phyloP scores from a whole-genome alignment of 2,329 filamentous ascomycete genomes.

The Curvularia lunata region DNA sequence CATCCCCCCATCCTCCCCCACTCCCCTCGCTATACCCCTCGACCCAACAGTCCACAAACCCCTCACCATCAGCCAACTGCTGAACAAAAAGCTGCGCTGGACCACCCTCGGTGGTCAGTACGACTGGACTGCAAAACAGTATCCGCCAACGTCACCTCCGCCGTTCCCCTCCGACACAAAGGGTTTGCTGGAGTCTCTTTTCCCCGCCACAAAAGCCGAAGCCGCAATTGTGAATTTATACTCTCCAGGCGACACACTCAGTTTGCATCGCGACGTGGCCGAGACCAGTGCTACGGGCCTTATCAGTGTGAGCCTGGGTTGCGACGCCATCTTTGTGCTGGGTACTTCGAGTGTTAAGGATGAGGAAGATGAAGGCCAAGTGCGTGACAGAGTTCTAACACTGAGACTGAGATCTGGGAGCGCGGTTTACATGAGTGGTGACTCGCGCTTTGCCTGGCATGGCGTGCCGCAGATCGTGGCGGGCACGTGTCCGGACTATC shows the following conservation, averaged over 20 bases:
- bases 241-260: slow-evolving; percentile 86
- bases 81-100: slow-evolving; percentile 87
- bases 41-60: slow-evolving; percentile 77
- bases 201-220: slow-evolving; percentile 78
- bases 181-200: slow-evolving; percentile 69
- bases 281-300: slow-evolving; percentile 80
- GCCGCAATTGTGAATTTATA: slow-evolving; percentile 96
- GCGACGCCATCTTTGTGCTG: slow-evolving; percentile 87
- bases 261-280: slow-evolving; percentile 91
- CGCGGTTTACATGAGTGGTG: slow-evolving; percentile 84
- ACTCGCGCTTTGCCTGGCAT: slow-evolving; percentile 90
- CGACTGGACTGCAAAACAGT: slow-evolving; percentile 88
- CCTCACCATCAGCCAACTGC: slow-evolving; percentile 70
- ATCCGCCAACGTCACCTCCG: slow-evolving; percentile 72
- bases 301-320: slow-evolving; percentile 86
- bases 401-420: slow-evolving; percentile 76
- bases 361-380: slow-evolving; percentile 27
- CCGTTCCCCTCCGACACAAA: slow-evolving; percentile 77
- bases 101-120: slow-evolving; percentile 94
- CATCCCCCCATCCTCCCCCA: slow-evolving; percentile 43
- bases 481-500: slow-evolving; percentile 76
- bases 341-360: slow-evolving; percentile 48
- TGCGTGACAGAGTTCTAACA: slow-evolving; percentile 27
- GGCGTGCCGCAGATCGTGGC: slow-evolving; percentile 86
- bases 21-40: slow-evolving; percentile 60